A percentile compares a stretch with the other conserved stretches of the same genome.
phyloP scores from a whole-genome alignment of 441 rosid species.

The Gossypium gossypioides region DNA sequence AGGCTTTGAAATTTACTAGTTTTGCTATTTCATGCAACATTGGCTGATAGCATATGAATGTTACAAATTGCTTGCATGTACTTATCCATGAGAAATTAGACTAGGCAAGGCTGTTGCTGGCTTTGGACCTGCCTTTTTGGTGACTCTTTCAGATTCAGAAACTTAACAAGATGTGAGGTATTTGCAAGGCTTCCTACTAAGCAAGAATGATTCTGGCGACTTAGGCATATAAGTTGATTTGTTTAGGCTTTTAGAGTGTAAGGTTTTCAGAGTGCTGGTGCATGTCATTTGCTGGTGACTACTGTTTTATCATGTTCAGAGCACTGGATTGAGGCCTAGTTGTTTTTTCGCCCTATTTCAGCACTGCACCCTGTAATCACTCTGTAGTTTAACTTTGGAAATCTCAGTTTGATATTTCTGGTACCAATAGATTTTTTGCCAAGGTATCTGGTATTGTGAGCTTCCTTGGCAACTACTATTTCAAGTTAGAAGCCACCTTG shows the following conservation, averaged over 20 bases:
- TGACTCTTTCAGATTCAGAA: not conserved
- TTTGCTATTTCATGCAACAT: not conserved
- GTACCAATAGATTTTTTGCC: not conserved
- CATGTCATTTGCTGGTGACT: not conserved
- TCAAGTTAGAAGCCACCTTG: constrained; percentile 1
- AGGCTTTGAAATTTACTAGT: not conserved
- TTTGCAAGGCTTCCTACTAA: not conserved
- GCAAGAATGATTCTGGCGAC: not conserved
- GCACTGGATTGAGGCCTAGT: constrained; percentile 2
- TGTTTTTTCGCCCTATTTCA: not conserved
- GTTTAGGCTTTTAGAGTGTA: not conserved
- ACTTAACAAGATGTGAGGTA: not conserved
- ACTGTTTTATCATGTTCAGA: not conserved
- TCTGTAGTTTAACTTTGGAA: not conserved
- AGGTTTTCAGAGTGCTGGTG: not conserved
- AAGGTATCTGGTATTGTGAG: not conserved
- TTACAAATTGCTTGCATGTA: not conserved
- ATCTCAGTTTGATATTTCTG: not conserved
- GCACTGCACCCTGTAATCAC: not conserved
- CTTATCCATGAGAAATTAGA: not conserved
- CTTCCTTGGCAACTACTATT: constrained; percentile 2
- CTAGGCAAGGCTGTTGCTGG: not conserved
- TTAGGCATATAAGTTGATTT: not conserved
- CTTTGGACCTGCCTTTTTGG: not conserved
- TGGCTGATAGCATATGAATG: not conserved